Evolutionary conservation across 441 rosid genomes (phyloP).

Genomic region (Pelargonium cotyledonis): DNA sequence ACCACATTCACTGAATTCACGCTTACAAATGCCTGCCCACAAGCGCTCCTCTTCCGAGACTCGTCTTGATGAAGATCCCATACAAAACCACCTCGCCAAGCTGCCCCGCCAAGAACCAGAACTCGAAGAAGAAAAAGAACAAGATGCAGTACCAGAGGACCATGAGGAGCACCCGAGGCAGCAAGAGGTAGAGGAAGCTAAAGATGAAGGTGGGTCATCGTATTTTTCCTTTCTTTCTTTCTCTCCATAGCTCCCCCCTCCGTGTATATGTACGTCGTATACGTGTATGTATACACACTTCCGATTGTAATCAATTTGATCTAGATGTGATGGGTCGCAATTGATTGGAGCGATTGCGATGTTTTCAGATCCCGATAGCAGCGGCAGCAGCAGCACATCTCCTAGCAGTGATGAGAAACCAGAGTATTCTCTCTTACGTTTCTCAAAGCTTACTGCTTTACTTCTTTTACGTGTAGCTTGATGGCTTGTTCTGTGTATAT

Average conservation of each 20-base stretch:
- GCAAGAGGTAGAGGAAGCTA: slow-evolving; percentile 19
- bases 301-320: slow-evolving; percentile 15
- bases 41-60: slow-evolving; percentile 47
- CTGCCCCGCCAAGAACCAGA: slow-evolving; percentile 25
- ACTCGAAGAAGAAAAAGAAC: slow-evolving; percentile 15
- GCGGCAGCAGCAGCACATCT: slow-evolving; percentile 30
- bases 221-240: slow-evolving; percentile 2
- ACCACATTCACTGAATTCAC: slow-evolving; percentile 2
- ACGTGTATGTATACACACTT: slow-evolving; percentile 4
- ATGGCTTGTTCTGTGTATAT: neutral
- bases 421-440: slow-evolving; percentile 32
- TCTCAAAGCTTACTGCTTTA: neutral
- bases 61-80: slow-evolving; percentile 29
- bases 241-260: neutral
- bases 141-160: slow-evolving; percentile 15
- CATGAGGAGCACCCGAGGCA: neutral
- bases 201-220: slow-evolving; percentile 17
- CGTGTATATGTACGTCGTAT: neutral
- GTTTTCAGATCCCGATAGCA: slow-evolving; percentile 55
- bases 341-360: slow-evolving; percentile 14
- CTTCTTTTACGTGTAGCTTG: slow-evolving; percentile 12
- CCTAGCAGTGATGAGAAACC: slow-evolving; percentile 52
- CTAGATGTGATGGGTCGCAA: slow-evolving; percentile 18
- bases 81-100: slow-evolving; percentile 26
- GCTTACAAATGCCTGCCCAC: slow-evolving; percentile 58